Conservation (phyloP, 352 stramenopile genomes). For the Phytophthora sp. region DNA sequence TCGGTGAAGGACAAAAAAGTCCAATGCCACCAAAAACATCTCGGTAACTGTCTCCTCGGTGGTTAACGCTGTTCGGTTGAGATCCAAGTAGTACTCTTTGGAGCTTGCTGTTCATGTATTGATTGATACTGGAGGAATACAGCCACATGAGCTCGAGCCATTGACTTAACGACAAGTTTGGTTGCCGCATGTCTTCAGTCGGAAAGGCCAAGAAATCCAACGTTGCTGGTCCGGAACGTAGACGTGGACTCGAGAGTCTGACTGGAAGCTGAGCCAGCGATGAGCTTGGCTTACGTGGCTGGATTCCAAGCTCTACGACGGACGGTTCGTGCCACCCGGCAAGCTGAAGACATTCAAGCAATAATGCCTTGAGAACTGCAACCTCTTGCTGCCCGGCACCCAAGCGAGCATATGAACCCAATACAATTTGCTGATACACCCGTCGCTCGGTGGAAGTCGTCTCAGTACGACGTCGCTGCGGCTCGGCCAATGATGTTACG, state of each 20-base stretch:
- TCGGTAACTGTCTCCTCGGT: constrained; percentile 15
- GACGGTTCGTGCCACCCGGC: constrained; percentile 11
- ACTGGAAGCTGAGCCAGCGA: not conserved
- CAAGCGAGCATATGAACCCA: constrained; percentile 32
- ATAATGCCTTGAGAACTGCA: constrained; percentile 24
- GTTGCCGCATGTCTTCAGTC: constrained; percentile 11
- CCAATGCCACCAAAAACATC: not conserved
- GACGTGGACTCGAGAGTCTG: constrained; percentile 2
- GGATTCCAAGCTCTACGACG: too few relatives aligned
- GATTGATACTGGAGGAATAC: constrained; percentile 29
- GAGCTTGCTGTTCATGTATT: constrained; percentile 24
- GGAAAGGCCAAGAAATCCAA: constrained; percentile 41
- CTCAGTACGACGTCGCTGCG: constrained; percentile 3
- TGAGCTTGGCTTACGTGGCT: too few relatives aligned
- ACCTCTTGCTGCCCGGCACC: constrained; percentile 23
- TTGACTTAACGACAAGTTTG: constrained; percentile 26
- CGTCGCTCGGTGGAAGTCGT: not conserved
- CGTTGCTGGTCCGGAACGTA: constrained; percentile 18
- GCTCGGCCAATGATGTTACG: not conserved
- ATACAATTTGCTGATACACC: constrained; percentile 31
- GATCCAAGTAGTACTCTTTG: constrained; percentile 25
- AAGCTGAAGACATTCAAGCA: constrained; percentile 32
- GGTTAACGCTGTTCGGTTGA: constrained; percentile 3
- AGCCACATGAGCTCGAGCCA: constrained; percentile 49
- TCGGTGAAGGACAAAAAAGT: constrained; percentile 1